Base-by-base conservation (phyloP, 257 asterid genomes). In the Solanum pinnatisectum region DNA sequence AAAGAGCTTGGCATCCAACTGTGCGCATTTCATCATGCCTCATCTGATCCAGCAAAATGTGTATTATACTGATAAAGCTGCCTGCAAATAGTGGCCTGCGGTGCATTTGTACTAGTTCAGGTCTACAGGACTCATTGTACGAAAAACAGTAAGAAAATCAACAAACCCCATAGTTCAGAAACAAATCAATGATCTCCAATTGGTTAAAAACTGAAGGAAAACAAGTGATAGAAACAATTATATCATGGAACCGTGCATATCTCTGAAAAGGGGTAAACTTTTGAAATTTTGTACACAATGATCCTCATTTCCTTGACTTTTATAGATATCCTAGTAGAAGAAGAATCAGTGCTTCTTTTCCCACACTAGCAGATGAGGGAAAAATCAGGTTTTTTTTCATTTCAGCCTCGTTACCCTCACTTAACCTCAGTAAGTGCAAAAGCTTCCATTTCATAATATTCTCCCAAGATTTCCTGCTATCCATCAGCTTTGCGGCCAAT, bases 51-150 rank as follows among this genome's bases (percentile, higher is more conserved):
- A 94, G 94, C 90, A 94, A 91, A 87, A 91, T 91, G 84, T 93
- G 92, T 89, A 93, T 88, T 68, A 94, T 91, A 90, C 91, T 91
- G 74, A 94, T 94, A 89, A 94, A 93, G 87, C 98, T 94, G 87
- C 95, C 98, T 79, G 98, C 96, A 89, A 94, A 94, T 89, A 94
- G 87, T 83, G 98, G 94, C 98, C 98, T 94, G 94, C 84, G 78
- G 88, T 68, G 84, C 79, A 73, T 65, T 87, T 37, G 59, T 83
- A 78, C 32, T 39, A 11, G 82, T 84, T 82, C 91, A 90, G 89
- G 88, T 73, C 73, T 22, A 76, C 90, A 90, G 89, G 88, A 86
- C 59, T 32, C 71, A 33, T 33, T 22, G 60, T 86, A 73, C 3
- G 10, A 86, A 73, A 20, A 49, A 44, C 85, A 30, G 67, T 30